phyloP scores from a whole-genome alignment of 2,329 filamentous ascomycete species.

The Fusarium sp. region DNA sequence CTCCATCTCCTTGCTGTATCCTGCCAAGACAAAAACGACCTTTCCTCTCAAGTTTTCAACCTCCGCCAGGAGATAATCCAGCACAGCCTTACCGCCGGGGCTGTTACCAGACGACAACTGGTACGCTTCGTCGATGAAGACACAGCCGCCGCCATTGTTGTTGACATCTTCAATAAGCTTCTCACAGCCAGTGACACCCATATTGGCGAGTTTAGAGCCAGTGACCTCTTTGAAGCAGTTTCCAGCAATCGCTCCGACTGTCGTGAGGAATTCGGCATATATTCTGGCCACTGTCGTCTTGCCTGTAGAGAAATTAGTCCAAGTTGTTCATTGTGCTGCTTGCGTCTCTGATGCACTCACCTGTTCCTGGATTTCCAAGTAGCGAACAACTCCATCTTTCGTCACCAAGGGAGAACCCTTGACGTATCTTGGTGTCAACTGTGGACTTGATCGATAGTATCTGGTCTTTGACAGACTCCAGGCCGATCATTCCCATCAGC shows the following conservation, averaged over 20 bases:
- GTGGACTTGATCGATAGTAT: conserved; percentile 71
- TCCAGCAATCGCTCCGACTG: conserved; percentile 70
- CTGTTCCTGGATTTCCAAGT: conserved; percentile 80
- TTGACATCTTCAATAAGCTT: conserved; percentile 59
- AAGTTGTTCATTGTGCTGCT: neutral
- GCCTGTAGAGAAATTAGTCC: conserved; percentile 36
- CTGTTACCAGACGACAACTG: conserved; percentile 71
- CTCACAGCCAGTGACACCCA: conserved; percentile 67
- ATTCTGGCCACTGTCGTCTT: conserved; percentile 81
- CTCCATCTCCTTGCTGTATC: conserved; percentile 80
- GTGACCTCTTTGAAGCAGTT: conserved; percentile 71
- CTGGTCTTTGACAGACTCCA: conserved; percentile 73
- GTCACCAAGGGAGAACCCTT: conserved; percentile 61
- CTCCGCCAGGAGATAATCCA: conserved; percentile 77
- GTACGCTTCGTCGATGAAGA: conserved; percentile 85
- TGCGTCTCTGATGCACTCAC: conserved; percentile 47
- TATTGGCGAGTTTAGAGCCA: conserved; percentile 71
- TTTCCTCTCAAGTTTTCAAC: conserved; percentile 77
- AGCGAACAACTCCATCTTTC: conserved; percentile 72
- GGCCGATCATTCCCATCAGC: conserved; percentile 75
- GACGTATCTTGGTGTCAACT: conserved; percentile 68
- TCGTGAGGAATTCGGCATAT: conserved; percentile 72
- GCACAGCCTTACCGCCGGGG: conserved; percentile 65
- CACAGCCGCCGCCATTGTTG: conserved; percentile 69
- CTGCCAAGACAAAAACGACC: conserved; percentile 76